Evolutionary conservation across 257 asterid species (phyloP).

Genomic region (Nicotiana paniculata): DNA sequence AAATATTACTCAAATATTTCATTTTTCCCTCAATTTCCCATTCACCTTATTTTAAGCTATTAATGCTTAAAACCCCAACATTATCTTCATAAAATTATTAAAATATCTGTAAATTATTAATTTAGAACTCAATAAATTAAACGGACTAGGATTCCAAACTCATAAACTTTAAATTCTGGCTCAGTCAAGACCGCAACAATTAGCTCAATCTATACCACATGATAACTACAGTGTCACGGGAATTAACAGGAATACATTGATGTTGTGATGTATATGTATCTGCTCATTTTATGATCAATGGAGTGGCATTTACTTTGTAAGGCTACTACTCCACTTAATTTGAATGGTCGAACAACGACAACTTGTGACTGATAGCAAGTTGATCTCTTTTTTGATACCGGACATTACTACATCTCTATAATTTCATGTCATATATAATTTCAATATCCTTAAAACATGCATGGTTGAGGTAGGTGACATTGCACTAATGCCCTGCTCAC

Average conservation of each 20-base stretch:
- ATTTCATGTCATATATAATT: too few species aligned
- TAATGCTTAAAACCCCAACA: too few species aligned
- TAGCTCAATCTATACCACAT: not conserved
- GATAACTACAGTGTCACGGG: not conserved
- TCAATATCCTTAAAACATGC: too few species aligned
- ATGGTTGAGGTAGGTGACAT: not conserved
- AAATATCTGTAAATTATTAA: too few species aligned
- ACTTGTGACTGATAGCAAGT: conserved; percentile 23
- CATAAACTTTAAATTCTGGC: too few species aligned
- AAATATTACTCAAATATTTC: too few species aligned
- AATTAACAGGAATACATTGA: not conserved
- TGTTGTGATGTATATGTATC: not conserved
- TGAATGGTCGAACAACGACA: conserved; percentile 17
- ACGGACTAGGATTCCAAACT: too few species aligned
- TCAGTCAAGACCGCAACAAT: too few species aligned
- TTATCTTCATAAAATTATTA: too few species aligned
- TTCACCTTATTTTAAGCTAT: too few species aligned
- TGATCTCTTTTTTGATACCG: not conserved
- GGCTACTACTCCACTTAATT: not conserved
- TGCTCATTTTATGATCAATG: not conserved
- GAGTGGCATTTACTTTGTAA: not conserved
- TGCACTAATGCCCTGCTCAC: not conserved
- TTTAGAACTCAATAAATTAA: too few species aligned
- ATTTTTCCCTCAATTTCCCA: too few species aligned
- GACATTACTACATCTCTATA: not conserved